Percentiles rank a stretch among this genome's conserved stretches.
These are phyloP conservation scores for Parasitella parasitica DNA, from an alignment of 371 early-diverging fungal genomes.

Conservation along the genomic window DNA sequence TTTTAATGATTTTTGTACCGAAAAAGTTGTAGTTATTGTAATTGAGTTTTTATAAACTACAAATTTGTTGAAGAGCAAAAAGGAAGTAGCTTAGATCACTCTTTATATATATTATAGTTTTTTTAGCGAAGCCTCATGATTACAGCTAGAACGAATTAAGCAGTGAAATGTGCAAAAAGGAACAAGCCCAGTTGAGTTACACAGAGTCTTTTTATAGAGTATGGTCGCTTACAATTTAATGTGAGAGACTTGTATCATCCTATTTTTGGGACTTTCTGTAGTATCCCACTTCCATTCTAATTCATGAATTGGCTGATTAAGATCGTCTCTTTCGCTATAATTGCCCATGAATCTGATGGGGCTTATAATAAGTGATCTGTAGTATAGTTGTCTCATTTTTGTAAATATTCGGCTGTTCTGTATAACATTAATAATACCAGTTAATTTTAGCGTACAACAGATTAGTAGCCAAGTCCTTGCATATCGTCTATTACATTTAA, in stretches of 20 bases:
- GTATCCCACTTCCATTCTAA: background rate
- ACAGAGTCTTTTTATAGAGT: constrained; percentile 1
- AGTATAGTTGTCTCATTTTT: background rate
- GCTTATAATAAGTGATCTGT: background rate
- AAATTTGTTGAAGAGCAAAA: background rate
- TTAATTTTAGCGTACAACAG: background rate
- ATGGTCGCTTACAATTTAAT: background rate
- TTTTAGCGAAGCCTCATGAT: constrained; percentile 25
- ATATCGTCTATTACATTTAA: too few relatives aligned
- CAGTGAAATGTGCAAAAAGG: background rate
- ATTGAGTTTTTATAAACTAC: background rate
- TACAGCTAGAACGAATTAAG: background rate
- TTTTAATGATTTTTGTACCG: constrained; percentile 4
- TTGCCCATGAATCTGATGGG: background rate
- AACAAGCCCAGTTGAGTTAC: constrained; percentile 10
- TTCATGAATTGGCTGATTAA: background rate
- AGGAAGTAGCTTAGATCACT: background rate
- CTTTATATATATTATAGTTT: constrained; percentile 6
- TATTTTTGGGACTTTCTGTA: background rate
- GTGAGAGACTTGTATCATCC: background rate
- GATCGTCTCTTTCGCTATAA: background rate
- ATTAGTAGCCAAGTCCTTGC: background rate
- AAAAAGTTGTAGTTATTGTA: background rate
- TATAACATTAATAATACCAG: background rate
- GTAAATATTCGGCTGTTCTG: constrained; percentile 1